These are phyloP conservation scores for Recurvomyces mirabilis DNA, from an alignment of 495 filamentous ascomycete species.

Conservation along the genomic window DNA sequence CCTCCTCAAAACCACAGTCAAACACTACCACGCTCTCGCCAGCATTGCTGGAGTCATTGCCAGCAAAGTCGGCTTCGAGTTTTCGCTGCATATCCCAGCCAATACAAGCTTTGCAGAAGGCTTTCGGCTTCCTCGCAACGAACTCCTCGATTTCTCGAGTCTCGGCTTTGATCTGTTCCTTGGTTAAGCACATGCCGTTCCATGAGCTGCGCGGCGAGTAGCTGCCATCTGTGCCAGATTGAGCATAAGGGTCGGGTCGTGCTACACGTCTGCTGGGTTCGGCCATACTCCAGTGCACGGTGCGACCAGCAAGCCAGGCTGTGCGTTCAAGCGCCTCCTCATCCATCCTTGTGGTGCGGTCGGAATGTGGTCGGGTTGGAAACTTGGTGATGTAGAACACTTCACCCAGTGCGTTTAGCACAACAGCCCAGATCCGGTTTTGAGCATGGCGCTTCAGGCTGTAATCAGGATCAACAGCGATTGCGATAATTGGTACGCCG, in stretches of 20 bases:
- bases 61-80: slow-evolving; percentile 80
- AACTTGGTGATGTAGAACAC: slow-evolving; percentile 70
- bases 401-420: slow-evolving; percentile 84
- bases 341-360: slow-evolving; percentile 25
- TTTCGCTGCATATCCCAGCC: slow-evolving; percentile 89
- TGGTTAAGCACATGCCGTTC: slow-evolving; percentile 58
- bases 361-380: slow-evolving; percentile 37
- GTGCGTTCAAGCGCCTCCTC: slow-evolving; percentile 44
- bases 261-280: slow-evolving; percentile 63
- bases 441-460: slow-evolving; percentile 53
- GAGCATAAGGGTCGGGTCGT: slow-evolving; percentile 56
- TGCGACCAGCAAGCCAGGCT: slow-evolving; percentile 72
- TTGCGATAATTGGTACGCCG: slow-evolving; percentile 79
- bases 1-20: slow-evolving; percentile 54
- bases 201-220: slow-evolving; percentile 59
- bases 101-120: slow-evolving; percentile 67
- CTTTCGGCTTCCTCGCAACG: slow-evolving; percentile 57
- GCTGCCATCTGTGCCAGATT: slow-evolving; percentile 48
- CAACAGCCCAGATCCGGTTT: slow-evolving; percentile 72
- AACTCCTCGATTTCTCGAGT: slow-evolving; percentile 73
- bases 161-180: slow-evolving; percentile 59
- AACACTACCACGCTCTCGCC: slow-evolving; percentile 70
- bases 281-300: slow-evolving; percentile 66
- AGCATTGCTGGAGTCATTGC: slow-evolving; percentile 57
- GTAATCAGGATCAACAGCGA: slow-evolving; percentile 75